phyloP scores from a whole-genome alignment of 1,139 yeast genomes.

The Pichia sp. region DNA sequence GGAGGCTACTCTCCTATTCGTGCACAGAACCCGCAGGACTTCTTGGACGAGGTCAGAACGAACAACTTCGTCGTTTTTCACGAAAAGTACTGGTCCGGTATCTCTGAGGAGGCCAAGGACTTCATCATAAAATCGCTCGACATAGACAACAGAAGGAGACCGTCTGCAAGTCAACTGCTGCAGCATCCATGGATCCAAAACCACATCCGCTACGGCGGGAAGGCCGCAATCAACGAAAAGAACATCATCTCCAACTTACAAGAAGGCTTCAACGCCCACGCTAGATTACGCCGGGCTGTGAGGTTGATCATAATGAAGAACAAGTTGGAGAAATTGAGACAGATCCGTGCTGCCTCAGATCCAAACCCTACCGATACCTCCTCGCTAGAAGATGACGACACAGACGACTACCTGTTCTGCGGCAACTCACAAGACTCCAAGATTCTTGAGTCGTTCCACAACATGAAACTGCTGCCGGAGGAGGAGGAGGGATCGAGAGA shows the following conservation, averaged over 20 bases:
- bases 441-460: constrained; percentile 23
- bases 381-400: constrained; percentile 27
- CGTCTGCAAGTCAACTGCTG: constrained; percentile 67
- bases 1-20: constrained; percentile 93
- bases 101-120: constrained; percentile 70
- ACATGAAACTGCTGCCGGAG: constrained; percentile 12
- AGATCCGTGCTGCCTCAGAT: constrained; percentile 23
- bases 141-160: constrained; percentile 77
- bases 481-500: neutral
- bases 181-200: constrained; percentile 78
- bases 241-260: constrained; percentile 40
- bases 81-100: constrained; percentile 78
- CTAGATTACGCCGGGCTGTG: constrained; percentile 80
- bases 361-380: constrained; percentile 12
- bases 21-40: constrained; percentile 77
- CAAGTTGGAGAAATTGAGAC: constrained; percentile 27
- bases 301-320: constrained; percentile 31
- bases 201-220: constrained; percentile 33
- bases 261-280: constrained; percentile 78
- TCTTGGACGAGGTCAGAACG: constrained; percentile 66
- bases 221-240: constrained; percentile 15
- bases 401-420: constrained; percentile 29
- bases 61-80: constrained; percentile 78
- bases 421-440: constrained; percentile 23
- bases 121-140: constrained; percentile 78